A percentile compares a stretch with the other conserved stretches of the same genome.
These are phyloP conservation scores for Gossypioides kirkii DNA, from an alignment of 345 rosid genomes.

Conservation along the genomic window DNA sequence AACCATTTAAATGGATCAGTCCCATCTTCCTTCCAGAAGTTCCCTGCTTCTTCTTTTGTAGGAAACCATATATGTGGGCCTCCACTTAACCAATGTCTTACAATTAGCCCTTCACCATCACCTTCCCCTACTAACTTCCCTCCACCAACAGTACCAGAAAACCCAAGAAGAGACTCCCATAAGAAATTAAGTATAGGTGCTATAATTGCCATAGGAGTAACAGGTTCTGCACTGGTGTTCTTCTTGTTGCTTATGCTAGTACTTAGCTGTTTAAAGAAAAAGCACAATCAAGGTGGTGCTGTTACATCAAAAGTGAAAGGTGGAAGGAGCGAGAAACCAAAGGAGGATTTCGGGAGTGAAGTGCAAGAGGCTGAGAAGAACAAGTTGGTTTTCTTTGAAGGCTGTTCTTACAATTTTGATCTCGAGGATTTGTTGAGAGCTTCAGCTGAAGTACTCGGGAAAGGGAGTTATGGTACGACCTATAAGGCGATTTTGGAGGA, in stretches of 20 bases:
- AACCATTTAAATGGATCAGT: constrained; percentile 74
- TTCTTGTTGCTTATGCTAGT: constrained; percentile 36
- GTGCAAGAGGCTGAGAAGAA: constrained; percentile 94
- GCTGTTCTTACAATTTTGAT: constrained; percentile 70
- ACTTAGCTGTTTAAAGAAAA: constrained; percentile 56
- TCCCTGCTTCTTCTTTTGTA: constrained; percentile 60
- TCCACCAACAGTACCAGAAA: constrained; percentile 23
- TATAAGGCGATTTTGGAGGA: constrained; percentile 93
- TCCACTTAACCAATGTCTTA: constrained; percentile 52
- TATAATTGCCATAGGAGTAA: constrained; percentile 63
- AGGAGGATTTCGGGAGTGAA: constrained; percentile 89
- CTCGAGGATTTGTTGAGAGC: constrained; percentile 92
- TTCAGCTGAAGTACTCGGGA: constrained; percentile 93
- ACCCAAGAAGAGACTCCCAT: constrained; percentile 25
- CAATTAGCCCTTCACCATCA: constrained; percentile 46
- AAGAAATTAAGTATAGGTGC: constrained; percentile 46
- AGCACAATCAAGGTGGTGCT: constrained; percentile 28
- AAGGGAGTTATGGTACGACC: constrained; percentile 89
- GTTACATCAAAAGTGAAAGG: constrained; percentile 46
- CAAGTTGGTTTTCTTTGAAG: constrained; percentile 90
- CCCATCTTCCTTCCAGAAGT: constrained; percentile 61
- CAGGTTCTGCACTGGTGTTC: constrained; percentile 46
- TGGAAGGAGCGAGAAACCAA: constrained; percentile 49
- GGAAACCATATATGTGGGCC: constrained; percentile 73
- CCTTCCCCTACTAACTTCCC: constrained; percentile 37